phyloP scores from a whole-genome alignment of 768 basidiomycete genomes.

The Phaffia australis region DNA sequence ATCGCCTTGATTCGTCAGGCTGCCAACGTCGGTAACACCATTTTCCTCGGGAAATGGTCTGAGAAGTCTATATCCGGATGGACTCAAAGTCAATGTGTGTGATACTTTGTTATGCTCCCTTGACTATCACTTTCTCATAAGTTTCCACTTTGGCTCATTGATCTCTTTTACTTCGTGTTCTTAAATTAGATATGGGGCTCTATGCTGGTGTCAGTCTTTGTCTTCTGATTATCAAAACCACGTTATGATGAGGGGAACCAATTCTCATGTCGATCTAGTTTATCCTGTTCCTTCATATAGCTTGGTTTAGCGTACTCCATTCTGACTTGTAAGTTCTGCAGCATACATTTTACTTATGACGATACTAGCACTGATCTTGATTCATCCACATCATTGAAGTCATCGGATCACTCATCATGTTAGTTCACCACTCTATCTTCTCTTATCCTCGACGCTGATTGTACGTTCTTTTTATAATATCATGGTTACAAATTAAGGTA shows the following conservation, averaged over 20 bases:
- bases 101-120: not conserved
- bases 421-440: not conserved
- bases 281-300: too few relatives aligned
- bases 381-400: not conserved
- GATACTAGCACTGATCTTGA: too few relatives aligned
- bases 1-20: not conserved
- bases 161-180: too few relatives aligned
- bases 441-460: constrained; percentile 28
- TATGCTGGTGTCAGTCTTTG: constrained; percentile 1
- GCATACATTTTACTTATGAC: too few relatives aligned
- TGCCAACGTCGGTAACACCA: constrained; percentile 48
- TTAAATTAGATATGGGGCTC: not conserved
- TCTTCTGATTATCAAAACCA: too few relatives aligned
- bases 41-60: constrained; percentile 48
- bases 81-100: constrained; percentile 8
- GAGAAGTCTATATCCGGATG: constrained; percentile 7
- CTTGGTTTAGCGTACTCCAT: constrained; percentile 15
- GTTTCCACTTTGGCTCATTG: too few relatives aligned
- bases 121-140: too few relatives aligned
- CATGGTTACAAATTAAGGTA: not conserved
- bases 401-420: constrained; percentile 6
- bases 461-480: not conserved
- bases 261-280: too few relatives aligned
- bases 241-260: too few relatives aligned
- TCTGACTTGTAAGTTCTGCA: not conserved